phyloP scores from a whole-genome alignment of 2,329 filamentous ascomycete species.

The Didymella pomorum region DNA sequence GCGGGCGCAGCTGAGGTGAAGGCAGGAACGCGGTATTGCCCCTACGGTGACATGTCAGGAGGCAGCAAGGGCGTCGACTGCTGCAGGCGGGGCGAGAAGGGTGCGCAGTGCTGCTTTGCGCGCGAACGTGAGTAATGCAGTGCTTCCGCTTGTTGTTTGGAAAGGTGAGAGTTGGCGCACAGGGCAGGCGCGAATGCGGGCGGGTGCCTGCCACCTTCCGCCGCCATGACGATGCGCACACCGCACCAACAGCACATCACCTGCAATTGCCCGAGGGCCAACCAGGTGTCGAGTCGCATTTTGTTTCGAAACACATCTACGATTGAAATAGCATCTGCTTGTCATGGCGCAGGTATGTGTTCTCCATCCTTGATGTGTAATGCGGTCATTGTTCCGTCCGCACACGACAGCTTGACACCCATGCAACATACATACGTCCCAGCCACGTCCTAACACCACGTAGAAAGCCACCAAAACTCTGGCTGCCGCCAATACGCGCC shows the following conservation, averaged over 20 bases:
- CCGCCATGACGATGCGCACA: slow-evolving; percentile 24
- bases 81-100: slow-evolving; percentile 15
- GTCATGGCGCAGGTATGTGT: slow-evolving; percentile 38
- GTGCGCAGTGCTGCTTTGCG: slow-evolving; percentile 22
- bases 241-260: slow-evolving; percentile 10
- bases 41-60: slow-evolving; percentile 26
- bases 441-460: slow-evolving; percentile 1
- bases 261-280: slow-evolving; percentile 8
- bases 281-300: background rate
- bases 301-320: slow-evolving; percentile 1
- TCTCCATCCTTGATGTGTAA: background rate
- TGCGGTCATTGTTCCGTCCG: slow-evolving; percentile 1
- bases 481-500: slow-evolving; percentile 78
- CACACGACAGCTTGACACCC: slow-evolving; percentile 4
- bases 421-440: background rate
- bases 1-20: slow-evolving; percentile 25
- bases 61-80: slow-evolving; percentile 20
- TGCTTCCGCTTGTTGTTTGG: slow-evolving; percentile 39
- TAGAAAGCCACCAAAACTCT: slow-evolving; percentile 65
- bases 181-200: slow-evolving; percentile 14
- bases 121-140: slow-evolving; percentile 24
- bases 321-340: background rate
- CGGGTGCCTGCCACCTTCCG: slow-evolving; percentile 17
- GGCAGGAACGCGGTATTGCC: slow-evolving; percentile 17
- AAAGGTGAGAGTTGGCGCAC: slow-evolving; percentile 25